Base-by-base conservation (phyloP, 2,329 filamentous ascomycete species). In the Pestalotiopsis sp. region DNA sequence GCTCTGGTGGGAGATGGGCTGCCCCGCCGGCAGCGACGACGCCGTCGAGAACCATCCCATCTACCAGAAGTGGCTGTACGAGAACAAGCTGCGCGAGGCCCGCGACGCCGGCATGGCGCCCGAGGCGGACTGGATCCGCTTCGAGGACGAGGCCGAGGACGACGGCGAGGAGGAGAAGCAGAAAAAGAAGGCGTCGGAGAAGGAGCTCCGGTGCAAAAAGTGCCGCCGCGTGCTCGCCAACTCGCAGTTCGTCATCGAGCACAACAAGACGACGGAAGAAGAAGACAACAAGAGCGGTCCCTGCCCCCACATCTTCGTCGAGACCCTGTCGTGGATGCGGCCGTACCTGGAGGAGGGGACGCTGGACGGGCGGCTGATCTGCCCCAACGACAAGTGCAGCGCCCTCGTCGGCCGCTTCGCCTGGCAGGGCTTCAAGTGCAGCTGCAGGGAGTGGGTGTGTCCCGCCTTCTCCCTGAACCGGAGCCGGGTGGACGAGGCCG, bases 281-380 rank as follows among this genome's bases (percentile, higher is more conserved):
- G 39, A 72, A 69, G 20, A 67, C 26, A 67, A 71, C 65, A 39
- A 65, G 17, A 52, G 68, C n/a, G 65, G 68, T 68, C 61, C 70
- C 39, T 99, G 96, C 75, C 91, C 92, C 22, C 95, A 98, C 79
- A 88, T 94, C 78, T 98, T 98, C 79, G 81, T 98, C 71, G 94
- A 98, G 75, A 94, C 96, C 0, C 83, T 99, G 40, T 93, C 93
- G 14, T 99, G 96, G 96, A 99, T 99, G 96, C 89, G 92, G 6
- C 83, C 90, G 1, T 90, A 91, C 74, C 88, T 99, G 3, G 92
- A 94, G 73, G 87, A 92, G 74, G 94, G 93, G 35, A 88, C 91
- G 69, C 85, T 98, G 26, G 93, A 94, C 69, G 96, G 96, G 26
- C 89, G 95, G 10, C 84, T 99, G 39, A 88, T 90, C 68, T 99